These are phyloP conservation scores for Mycena indigotica DNA, from an alignment of 768 basidiomycete genomes.

Conservation along the genomic window DNA sequence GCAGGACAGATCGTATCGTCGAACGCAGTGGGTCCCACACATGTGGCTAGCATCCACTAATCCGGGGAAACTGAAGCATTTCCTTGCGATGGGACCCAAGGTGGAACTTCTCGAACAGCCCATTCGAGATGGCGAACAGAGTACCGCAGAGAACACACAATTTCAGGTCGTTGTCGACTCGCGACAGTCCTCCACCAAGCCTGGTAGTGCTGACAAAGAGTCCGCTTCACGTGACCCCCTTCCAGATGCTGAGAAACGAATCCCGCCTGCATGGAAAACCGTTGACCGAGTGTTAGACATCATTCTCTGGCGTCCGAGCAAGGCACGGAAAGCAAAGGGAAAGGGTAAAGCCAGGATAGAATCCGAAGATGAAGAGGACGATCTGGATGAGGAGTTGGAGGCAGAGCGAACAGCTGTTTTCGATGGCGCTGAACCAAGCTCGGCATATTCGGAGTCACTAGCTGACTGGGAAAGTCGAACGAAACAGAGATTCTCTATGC, in stretches of 20 bases:
- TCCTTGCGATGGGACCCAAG: conserved; percentile 67
- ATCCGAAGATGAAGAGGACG: conserved; percentile 32
- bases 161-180: conserved; percentile 47
- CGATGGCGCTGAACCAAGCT: conserved; percentile 59
- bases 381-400: conserved; percentile 32
- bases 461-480: conserved; percentile 61
- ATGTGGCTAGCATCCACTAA: conserved; percentile 82
- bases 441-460: conserved; percentile 55
- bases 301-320: conserved; percentile 57
- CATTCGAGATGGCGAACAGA: conserved; percentile 32
- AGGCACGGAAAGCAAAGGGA: conserved; percentile 20
- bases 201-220: conserved; percentile 26
- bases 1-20: conserved; percentile 74
- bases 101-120: conserved; percentile 63
- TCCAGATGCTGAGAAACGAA: conserved; percentile 70
- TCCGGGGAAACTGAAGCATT: conserved; percentile 71
- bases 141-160: conserved; percentile 29
- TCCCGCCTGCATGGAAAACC: conserved; percentile 83
- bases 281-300: conserved; percentile 92
- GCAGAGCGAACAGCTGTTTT: conserved; percentile 45
- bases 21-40: conserved; percentile 88
- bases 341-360: conserved; percentile 27
- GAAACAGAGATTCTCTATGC: conserved; percentile 41
- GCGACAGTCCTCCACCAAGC: conserved; percentile 37
- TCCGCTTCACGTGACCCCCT: conserved; percentile 43